Conservation (phyloP, 2,329 filamentous ascomycete genomes). For the Corynespora cassiicola region DNA sequence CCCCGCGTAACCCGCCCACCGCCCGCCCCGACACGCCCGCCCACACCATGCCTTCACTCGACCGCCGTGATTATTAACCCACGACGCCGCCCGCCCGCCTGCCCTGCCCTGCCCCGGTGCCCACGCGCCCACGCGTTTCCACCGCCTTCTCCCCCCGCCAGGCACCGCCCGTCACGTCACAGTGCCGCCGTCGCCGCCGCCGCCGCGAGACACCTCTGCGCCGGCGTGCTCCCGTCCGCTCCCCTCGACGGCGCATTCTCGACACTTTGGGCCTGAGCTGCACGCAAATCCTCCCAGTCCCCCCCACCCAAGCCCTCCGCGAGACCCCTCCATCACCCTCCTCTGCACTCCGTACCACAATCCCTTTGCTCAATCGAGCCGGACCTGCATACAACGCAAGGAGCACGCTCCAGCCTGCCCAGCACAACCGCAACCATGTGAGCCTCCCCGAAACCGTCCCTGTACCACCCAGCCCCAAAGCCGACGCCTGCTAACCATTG, state of each 20-base stretch:
- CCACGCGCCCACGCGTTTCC: slow-evolving; percentile 18
- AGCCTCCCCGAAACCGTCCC: slow-evolving; percentile 36
- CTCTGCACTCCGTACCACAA: slow-evolving; percentile 38
- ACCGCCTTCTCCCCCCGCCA: slow-evolving; percentile 38
- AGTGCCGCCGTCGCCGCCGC: slow-evolving; percentile 4
- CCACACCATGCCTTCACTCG: neutral
- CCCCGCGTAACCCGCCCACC: neutral
- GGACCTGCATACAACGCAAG: slow-evolving; percentile 43
- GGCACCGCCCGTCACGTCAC: slow-evolving; percentile 21
- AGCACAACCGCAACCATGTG: slow-evolving; percentile 44
- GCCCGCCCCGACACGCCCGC: neutral
- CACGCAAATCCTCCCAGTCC: slow-evolving; percentile 19
- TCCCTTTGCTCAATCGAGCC: slow-evolving; percentile 40
- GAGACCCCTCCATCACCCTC: slow-evolving; percentile 8
- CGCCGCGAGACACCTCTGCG: slow-evolving; percentile 7
- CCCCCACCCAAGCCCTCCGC: slow-evolving; percentile 26
- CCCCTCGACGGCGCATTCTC: slow-evolving; percentile 23
- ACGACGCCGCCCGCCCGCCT: slow-evolving; percentile 8
- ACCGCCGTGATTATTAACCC: neutral
- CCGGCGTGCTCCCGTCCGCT: slow-evolving; percentile 24
- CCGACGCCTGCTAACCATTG: slow-evolving; percentile 35
- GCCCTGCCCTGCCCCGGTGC: slow-evolving; percentile 5
- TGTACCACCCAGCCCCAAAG: slow-evolving; percentile 42
- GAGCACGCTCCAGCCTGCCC: slow-evolving; percentile 26
- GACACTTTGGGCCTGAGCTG: slow-evolving; percentile 22